Evolutionary conservation across 1,139 yeast species (phyloP).

Genomic region (Groenewaldozyma sp.): DNA sequence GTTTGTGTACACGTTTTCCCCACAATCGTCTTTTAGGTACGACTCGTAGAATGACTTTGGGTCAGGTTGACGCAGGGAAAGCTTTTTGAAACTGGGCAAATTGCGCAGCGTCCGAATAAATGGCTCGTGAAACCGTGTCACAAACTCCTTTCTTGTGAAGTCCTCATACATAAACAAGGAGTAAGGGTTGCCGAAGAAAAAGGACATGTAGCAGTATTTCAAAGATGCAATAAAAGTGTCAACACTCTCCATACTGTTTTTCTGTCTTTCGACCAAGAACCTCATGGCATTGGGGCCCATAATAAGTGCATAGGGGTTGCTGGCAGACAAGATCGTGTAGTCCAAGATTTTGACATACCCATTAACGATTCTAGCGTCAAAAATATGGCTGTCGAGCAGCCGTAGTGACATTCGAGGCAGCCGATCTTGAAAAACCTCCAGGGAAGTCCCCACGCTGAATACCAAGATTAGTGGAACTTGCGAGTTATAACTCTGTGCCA

Average conservation of each 20-base stretch:
- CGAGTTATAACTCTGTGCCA: constrained; percentile 34
- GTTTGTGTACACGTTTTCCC: too few relatives aligned
- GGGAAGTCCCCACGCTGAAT: constrained; percentile 47
- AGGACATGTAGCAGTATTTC: constrained; percentile 58
- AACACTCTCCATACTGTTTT: constrained; percentile 30
- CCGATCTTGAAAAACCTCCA: constrained; percentile 36
- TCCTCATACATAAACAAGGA: constrained; percentile 34
- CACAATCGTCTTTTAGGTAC: too few relatives aligned
- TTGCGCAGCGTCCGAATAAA: constrained; percentile 35
- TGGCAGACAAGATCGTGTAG: constrained; percentile 14
- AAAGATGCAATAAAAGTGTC: constrained; percentile 46
- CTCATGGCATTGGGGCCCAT: constrained; percentile 23
- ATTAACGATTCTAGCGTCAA: constrained; percentile 20
- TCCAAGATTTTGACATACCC: constrained; percentile 17
- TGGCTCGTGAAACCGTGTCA: too few relatives aligned
- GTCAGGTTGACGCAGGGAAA: too few relatives aligned
- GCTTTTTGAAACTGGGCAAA: constrained; percentile 41
- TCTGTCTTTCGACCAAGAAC: constrained; percentile 20
- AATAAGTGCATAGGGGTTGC: constrained; percentile 10
- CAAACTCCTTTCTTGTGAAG: constrained; percentile 31
- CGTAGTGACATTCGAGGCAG: constrained; percentile 28
- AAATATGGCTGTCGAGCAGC: constrained; percentile 18
- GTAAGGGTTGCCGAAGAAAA: constrained; percentile 62
- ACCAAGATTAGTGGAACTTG: constrained; percentile 38
- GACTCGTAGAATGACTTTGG: too few relatives aligned